Evolutionary conservation across 768 basidiomycete genomes (phyloP).

Genomic region (Rhizopogon salebrosus): DNA sequence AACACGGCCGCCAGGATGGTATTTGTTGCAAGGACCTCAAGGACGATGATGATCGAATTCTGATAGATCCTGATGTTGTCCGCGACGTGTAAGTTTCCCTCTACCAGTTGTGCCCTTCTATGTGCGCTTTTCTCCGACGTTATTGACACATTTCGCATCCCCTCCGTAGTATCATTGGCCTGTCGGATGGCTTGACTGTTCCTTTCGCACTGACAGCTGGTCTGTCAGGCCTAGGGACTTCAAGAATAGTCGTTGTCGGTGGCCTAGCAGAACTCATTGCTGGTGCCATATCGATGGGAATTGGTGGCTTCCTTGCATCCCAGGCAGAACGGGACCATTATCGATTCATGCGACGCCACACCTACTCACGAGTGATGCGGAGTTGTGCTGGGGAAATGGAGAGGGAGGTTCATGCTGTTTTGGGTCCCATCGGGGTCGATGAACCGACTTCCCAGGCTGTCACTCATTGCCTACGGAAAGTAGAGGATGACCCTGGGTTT

Average conservation of each 20-base stretch:
- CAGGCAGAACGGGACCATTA: slow-evolving; percentile 96
- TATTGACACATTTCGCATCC: not conserved
- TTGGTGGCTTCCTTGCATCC: slow-evolving; percentile 95
- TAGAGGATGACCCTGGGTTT: slow-evolving; percentile 43
- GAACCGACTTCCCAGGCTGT: slow-evolving; percentile 75
- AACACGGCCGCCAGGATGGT: slow-evolving; percentile 49
- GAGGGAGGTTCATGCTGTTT: slow-evolving; percentile 84
- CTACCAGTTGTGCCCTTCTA: not conserved
- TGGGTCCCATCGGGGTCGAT: slow-evolving; percentile 88
- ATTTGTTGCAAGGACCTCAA: slow-evolving; percentile 89
- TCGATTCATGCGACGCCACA: slow-evolving; percentile 71
- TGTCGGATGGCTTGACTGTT: slow-evolving; percentile 86
- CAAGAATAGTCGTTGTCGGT: slow-evolving; percentile 87
- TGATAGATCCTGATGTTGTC: slow-evolving; percentile 83
- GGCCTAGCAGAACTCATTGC: slow-evolving; percentile 95
- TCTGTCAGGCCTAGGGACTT: slow-evolving; percentile 83
- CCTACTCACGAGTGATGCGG: slow-evolving; percentile 75
- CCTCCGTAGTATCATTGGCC: slow-evolving; percentile 69
- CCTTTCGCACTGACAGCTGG: slow-evolving; percentile 91
- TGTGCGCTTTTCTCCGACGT: not conserved
- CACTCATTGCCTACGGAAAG: slow-evolving; percentile 65
- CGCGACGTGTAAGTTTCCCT: slow-evolving; percentile 67
- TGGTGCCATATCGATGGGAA: slow-evolving; percentile 96
- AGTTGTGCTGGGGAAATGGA: slow-evolving; percentile 96
- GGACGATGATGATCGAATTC: slow-evolving; percentile 68